Evolutionary conservation across 2,329 filamentous ascomycete genomes (phyloP).

Genomic region (Epichloe bromicola): DNA sequence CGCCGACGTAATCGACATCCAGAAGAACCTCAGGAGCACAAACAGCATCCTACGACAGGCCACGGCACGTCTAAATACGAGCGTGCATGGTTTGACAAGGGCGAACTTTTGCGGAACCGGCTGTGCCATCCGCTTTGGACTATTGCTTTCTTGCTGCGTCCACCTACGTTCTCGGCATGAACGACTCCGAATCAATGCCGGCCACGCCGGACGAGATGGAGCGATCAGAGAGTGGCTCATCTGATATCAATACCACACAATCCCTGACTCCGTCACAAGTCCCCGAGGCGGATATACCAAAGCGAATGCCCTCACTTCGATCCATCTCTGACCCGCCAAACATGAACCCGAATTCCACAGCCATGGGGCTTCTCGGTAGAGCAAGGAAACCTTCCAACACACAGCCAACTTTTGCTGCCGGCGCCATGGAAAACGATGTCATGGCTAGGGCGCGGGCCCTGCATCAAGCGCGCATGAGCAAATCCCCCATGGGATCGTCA

Average conservation of each 20-base stretch:
- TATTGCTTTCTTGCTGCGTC: constrained; percentile 1
- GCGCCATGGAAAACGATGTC: constrained; percentile 26
- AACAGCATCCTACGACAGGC: not conserved
- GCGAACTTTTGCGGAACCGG: constrained; percentile 1
- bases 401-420: constrained; percentile 20
- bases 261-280: constrained; percentile 35
- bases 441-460: constrained; percentile 36
- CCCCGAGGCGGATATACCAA: constrained; percentile 22
- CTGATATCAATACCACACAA: constrained; percentile 24
- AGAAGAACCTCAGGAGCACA: not conserved
- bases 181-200: constrained; percentile 25
- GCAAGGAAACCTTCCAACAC: constrained; percentile 39
- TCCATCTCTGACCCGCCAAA: constrained; percentile 45
- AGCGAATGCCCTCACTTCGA: constrained; percentile 45
- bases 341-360: constrained; percentile 77
- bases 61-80: not conserved
- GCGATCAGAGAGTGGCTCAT: constrained; percentile 19
- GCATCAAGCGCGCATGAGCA: constrained; percentile 31
- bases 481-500: constrained; percentile 19
- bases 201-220: constrained; percentile 33
- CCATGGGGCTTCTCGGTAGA: constrained; percentile 61
- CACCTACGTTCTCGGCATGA: constrained; percentile 8
- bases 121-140: constrained; percentile 5
- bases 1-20: not conserved
- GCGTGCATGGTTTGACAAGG: constrained; percentile 5